Evolutionary conservation across 2,329 filamentous ascomycete species (phyloP).

Genomic region (Cercospora zeina): DNA sequence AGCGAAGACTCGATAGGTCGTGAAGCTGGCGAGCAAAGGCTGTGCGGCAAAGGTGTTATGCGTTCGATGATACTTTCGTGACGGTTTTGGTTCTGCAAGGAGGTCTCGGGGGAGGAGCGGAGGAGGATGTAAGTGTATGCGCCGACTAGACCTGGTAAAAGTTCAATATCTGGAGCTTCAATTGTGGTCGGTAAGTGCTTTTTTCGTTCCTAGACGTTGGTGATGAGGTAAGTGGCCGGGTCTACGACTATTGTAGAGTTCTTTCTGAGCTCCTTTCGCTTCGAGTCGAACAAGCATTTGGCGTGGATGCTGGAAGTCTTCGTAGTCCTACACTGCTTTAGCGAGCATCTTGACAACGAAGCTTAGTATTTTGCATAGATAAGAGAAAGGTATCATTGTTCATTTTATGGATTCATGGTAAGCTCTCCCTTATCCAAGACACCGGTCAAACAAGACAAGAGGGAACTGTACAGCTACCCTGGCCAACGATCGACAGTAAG

Average conservation of each 20-base stretch:
- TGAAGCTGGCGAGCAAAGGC: conserved; percentile 60
- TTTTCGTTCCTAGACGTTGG: conserved; percentile 36
- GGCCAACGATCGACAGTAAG: neutral
- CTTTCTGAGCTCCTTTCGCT: conserved; percentile 45
- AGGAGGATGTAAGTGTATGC: conserved; percentile 60
- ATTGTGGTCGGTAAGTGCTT: conserved; percentile 31
- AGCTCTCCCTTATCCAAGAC: neutral
- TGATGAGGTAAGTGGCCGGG: conserved; percentile 46
- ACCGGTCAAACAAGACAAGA: neutral
- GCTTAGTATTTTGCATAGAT: neutral
- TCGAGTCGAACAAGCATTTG: conserved; percentile 51
- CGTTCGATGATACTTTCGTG: conserved; percentile 61
- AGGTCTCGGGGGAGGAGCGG: conserved; percentile 47
- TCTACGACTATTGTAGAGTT: conserved; percentile 50
- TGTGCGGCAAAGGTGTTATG: conserved; percentile 54
- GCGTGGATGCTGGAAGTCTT: conserved; percentile 46
- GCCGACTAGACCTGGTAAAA: conserved; percentile 59
- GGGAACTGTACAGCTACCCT: neutral
- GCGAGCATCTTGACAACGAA: conserved; percentile 22
- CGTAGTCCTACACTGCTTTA: conserved; percentile 17
- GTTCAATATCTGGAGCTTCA: conserved; percentile 51
- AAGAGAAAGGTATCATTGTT: neutral
- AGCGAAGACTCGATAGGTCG: conserved; percentile 59
- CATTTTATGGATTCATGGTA: too few relatives aligned
- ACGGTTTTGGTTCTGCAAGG: conserved; percentile 54